Conservation (phyloP, 306 rosid species). For the Lathyrus oleraceus region DNA sequence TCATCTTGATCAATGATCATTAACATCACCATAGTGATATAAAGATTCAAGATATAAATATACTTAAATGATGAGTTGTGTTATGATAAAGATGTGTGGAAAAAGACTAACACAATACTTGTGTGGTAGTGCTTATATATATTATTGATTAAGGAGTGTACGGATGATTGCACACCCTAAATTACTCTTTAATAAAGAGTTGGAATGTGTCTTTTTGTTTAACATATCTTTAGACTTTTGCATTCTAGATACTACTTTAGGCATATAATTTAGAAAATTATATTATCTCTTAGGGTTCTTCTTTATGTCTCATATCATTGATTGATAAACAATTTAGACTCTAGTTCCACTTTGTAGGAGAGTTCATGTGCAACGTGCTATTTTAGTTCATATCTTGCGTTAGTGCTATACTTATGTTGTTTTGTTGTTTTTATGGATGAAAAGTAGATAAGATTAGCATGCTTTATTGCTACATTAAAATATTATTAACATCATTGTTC, state of each 20-base stretch:
- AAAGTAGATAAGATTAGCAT: slow-evolving; percentile 4
- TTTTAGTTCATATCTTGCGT: not conserved
- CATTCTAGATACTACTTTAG: not conserved
- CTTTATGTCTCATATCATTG: not conserved
- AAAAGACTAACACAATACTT: not conserved
- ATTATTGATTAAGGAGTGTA: not conserved
- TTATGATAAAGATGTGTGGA: not conserved
- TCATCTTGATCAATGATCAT: not conserved
- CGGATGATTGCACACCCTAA: slow-evolving; percentile 3
- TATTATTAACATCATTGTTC: not conserved
- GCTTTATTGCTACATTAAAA: not conserved
- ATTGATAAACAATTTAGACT: not conserved
- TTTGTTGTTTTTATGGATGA: not conserved
- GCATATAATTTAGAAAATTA: not conserved
- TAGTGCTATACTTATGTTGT: slow-evolving; percentile 6
- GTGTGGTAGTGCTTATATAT: not conserved
- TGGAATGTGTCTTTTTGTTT: not conserved
- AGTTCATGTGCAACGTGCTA: not conserved
- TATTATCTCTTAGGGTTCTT: not conserved
- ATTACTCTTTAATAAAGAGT: not conserved
- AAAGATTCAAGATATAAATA: not conserved
- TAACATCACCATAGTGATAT: not conserved
- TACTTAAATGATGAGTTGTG: not conserved
- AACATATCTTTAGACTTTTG: not conserved
- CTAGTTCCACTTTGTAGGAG: not conserved